Conservation (phyloP, 2,329 filamentous ascomycete species). For the Podosphaera leucotricha region DNA sequence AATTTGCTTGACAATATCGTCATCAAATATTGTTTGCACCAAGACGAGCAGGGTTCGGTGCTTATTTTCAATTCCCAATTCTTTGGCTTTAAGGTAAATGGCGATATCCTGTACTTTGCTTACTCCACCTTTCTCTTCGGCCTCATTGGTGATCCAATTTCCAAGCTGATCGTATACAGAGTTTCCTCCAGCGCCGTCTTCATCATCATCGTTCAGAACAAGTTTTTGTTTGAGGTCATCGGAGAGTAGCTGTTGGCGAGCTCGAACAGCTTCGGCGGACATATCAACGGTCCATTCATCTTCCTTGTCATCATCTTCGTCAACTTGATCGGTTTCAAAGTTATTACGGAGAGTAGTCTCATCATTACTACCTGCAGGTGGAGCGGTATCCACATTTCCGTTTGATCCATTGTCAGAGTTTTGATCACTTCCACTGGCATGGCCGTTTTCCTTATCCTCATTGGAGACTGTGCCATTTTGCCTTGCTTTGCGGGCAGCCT, state of each 20-base stretch:
- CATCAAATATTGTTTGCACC: slow-evolving; percentile 79
- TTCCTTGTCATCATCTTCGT: slow-evolving; percentile 44
- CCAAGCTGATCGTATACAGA: slow-evolving; percentile 77
- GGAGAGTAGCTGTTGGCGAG: slow-evolving; percentile 80
- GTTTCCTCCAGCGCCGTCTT: slow-evolving; percentile 53
- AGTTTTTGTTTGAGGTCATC: slow-evolving; percentile 84
- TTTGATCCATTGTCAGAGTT: slow-evolving; percentile 33
- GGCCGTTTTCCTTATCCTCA: slow-evolving; percentile 28
- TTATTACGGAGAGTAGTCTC: slow-evolving; percentile 64
- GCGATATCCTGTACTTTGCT: slow-evolving; percentile 67
- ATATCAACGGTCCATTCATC: slow-evolving; percentile 93
- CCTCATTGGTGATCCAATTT: slow-evolving; percentile 66
- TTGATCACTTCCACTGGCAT: slow-evolving; percentile 36
- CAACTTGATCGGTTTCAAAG: slow-evolving; percentile 43
- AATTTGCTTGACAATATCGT: slow-evolving; percentile 74
- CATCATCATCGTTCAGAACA: slow-evolving; percentile 60
- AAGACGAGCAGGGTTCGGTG: slow-evolving; percentile 82
- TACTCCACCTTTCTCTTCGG: slow-evolving; percentile 47
- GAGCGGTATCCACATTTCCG: slow-evolving; percentile 25
- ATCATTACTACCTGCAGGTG: slow-evolving; percentile 66
- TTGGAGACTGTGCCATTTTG: slow-evolving; percentile 28
- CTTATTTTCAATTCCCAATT: slow-evolving; percentile 82
- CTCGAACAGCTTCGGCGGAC: slow-evolving; percentile 83
- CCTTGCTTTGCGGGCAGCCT: slow-evolving; percentile 78
- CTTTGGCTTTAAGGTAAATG: slow-evolving; percentile 91